phyloP scores from a whole-genome alignment of 2,329 filamentous ascomycete species.

The Davidsoniella neocaledoniae region DNA sequence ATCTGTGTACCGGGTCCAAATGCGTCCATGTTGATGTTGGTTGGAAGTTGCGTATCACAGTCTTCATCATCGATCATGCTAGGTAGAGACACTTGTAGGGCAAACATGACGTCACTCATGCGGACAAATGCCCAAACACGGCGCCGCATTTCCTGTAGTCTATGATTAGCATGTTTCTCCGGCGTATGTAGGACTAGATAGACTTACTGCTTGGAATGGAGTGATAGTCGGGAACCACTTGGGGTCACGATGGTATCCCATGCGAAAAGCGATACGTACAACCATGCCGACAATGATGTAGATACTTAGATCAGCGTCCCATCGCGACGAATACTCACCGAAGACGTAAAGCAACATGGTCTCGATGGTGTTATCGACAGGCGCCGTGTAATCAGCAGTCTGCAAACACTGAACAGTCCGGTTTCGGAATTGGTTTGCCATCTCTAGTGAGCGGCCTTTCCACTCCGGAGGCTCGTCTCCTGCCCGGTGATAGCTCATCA shows the following conservation, averaged over 20 bases:
- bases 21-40: constrained; percentile 69
- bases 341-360: constrained; percentile 61
- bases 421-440: constrained; percentile 48
- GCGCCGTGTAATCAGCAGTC: constrained; percentile 60
- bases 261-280: constrained; percentile 43
- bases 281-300: constrained; percentile 40
- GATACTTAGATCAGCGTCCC: constrained; percentile 55
- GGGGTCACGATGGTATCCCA: constrained; percentile 65
- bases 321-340: constrained; percentile 55
- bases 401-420: constrained; percentile 65
- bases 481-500: constrained; percentile 64
- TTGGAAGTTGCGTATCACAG: constrained; percentile 58
- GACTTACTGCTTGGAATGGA: constrained; percentile 50
- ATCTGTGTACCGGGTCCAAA: constrained; percentile 51
- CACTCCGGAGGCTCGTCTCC: constrained; percentile 68
- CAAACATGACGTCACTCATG: constrained; percentile 60
- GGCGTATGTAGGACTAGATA: neutral
- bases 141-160: constrained; percentile 47
- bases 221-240: constrained; percentile 56
- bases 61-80: constrained; percentile 58
- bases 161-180: constrained; percentile 5
- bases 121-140: constrained; percentile 54
- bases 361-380: constrained; percentile 59
- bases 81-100: constrained; percentile 51
- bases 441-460: constrained; percentile 44